Evolutionary conservation across 106 monocot genomes (phyloP).

Genomic region (Dendrobium officinale): DNA sequence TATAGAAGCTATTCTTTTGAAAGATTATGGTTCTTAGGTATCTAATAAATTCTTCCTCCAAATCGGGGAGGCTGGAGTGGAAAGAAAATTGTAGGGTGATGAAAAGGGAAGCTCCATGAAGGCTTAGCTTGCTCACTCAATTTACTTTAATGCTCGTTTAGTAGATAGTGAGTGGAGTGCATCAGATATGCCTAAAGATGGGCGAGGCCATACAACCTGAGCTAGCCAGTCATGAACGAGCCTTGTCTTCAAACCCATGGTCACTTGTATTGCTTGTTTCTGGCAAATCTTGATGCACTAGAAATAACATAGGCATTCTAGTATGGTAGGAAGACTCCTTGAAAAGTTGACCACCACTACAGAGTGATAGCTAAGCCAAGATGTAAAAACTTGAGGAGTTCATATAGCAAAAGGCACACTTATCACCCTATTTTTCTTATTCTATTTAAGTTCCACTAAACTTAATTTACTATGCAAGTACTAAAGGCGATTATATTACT

Average conservation of each 20-base stretch:
- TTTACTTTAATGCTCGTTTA: conserved; percentile 3
- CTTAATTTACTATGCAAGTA: background rate
- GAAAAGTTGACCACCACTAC: background rate
- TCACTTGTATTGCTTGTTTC: background rate
- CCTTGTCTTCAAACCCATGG: background rate
- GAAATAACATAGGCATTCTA: background rate
- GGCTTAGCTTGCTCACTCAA: background rate
- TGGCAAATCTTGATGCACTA: conserved; percentile 3
- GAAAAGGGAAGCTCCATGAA: conserved; percentile 1
- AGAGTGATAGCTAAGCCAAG: background rate
- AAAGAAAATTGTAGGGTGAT: conserved; percentile 5
- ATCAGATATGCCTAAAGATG: background rate
- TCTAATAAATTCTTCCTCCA: conserved; percentile 16
- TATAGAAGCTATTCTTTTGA: conserved; percentile 20
- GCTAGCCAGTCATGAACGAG: background rate
- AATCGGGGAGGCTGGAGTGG: conserved; percentile 10
- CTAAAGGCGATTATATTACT: background rate
- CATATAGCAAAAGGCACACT: conserved; percentile 4
- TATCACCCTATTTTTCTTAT: background rate
- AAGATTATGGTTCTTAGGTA: conserved; percentile 22
- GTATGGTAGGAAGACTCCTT: conserved; percentile 3
- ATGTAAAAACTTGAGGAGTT: background rate
- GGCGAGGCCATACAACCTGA: background rate
- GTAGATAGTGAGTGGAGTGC: background rate
- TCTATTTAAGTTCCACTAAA: background rate